phyloP scores from a whole-genome alignment of 2,329 filamentous ascomycete species.

The Metarhizium rileyi region DNA sequence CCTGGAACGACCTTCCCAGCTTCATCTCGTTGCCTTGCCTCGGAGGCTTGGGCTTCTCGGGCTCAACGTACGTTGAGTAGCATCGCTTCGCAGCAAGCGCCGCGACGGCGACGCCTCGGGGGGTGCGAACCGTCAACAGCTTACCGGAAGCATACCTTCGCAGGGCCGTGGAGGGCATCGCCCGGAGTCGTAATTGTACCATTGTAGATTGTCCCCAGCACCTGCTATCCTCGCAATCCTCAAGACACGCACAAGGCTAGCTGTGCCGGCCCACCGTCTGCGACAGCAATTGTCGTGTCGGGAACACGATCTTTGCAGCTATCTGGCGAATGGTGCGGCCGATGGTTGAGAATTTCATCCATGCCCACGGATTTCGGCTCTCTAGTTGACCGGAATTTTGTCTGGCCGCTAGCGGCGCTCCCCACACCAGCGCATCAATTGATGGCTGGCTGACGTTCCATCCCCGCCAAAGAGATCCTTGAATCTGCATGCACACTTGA shows the following conservation, averaged over 20 bases:
- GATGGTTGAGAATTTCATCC: neutral
- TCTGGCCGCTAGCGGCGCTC: constrained; percentile 1
- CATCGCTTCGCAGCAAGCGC: constrained; percentile 15
- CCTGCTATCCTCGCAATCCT: neutral
- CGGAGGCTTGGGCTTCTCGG: constrained; percentile 21
- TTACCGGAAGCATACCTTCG: constrained; percentile 11
- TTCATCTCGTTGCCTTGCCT: constrained; percentile 27
- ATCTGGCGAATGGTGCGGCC: neutral
- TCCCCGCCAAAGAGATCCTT: neutral
- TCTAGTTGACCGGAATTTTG: constrained; percentile 3
- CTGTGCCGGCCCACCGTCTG: constrained; percentile 1
- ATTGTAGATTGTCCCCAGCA: constrained; percentile 13
- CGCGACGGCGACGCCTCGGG: constrained; percentile 8
- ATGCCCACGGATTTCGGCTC: neutral
- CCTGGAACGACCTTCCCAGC: constrained; percentile 38
- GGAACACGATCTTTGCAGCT: neutral
- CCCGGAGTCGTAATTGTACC: constrained; percentile 24
- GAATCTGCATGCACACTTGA: neutral
- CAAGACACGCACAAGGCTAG: neutral
- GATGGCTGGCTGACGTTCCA: neutral
- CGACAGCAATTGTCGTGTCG: neutral
- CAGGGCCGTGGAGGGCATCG: constrained; percentile 16
- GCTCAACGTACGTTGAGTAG: constrained; percentile 27
- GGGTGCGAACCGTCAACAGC: constrained; percentile 12
- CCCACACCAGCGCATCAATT: neutral